Conservation (phyloP, 1,139 yeast genomes). For the Geotrichum europaeum region DNA sequence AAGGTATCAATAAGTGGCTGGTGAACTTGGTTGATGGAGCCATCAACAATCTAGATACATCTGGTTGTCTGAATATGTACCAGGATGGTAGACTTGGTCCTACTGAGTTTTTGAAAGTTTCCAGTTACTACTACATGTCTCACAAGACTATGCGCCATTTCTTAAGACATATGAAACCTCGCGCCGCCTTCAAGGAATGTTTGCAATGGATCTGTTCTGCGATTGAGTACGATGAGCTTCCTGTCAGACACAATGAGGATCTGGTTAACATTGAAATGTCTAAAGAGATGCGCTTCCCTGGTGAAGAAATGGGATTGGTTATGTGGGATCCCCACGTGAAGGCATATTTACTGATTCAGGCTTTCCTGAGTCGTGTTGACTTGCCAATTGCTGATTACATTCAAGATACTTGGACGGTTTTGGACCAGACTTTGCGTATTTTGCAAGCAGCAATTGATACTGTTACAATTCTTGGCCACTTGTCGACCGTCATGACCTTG, state of each 20-base stretch:
- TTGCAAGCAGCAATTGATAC: slow-evolving; percentile 89
- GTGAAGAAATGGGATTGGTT: slow-evolving; percentile 45
- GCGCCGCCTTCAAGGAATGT: slow-evolving; percentile 61
- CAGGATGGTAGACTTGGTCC: slow-evolving; percentile 49
- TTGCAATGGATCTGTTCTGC: slow-evolving; percentile 71
- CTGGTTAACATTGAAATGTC: slow-evolving; percentile 87
- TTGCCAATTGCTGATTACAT: slow-evolving; percentile 92
- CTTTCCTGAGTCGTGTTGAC: slow-evolving; percentile 75
- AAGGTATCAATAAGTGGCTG: slow-evolving; percentile 53
- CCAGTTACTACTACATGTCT: slow-evolving; percentile 89
- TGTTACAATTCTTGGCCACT: slow-evolving; percentile 75
- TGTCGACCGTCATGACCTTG: slow-evolving; percentile 52
- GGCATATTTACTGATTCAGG: slow-evolving; percentile 78
- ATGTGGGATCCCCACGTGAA: slow-evolving; percentile 97
- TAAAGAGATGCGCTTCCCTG: slow-evolving; percentile 69
- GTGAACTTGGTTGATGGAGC: slow-evolving; percentile 68
- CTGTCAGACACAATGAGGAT: slow-evolving; percentile 94
- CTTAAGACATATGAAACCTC: slow-evolving; percentile 45
- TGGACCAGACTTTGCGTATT: slow-evolving; percentile 92
- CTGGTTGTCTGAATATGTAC: slow-evolving; percentile 57
- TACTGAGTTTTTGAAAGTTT: slow-evolving; percentile 77
- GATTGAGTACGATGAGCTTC: slow-evolving; percentile 83
- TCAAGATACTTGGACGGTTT: slow-evolving; percentile 87
- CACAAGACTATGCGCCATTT: slow-evolving; percentile 79
- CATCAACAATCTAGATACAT: slow-evolving; percentile 59